Base-by-base conservation (phyloP, 805 yeast species). In the Pichia cephalocereana region DNA sequence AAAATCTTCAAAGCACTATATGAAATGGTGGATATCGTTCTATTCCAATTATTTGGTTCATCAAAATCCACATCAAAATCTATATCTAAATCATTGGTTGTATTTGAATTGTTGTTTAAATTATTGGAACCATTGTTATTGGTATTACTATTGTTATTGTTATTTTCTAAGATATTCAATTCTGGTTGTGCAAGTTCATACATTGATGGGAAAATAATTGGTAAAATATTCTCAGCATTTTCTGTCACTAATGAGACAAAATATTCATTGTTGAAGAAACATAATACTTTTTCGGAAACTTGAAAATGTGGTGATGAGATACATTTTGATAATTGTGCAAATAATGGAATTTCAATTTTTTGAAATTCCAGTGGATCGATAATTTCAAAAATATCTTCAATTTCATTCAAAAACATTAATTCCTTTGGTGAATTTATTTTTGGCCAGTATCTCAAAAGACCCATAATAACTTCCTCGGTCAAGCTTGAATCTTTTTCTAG, bases 391-490 rank as follows among this genome's bases (percentile, higher is more conserved):
- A 93, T 90, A 64, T 93, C 99, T 66, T 93, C 99, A 54, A 93
- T 79, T 70, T 93, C 99, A 66, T 91, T 88, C 61, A 93, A 71
- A 60, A 90, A 93, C 95, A 93, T 83, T 27, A 93, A 86, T 68
- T 93, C 99, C 62, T 93, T 93, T 14, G 97, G 93, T 27, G 95
- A 82, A 61, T 88, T 88, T 44, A 86, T 82, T 66, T 93, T 93
- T 47, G 99, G 99, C 99, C 99, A 93, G 70, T 82, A 93, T 60
- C 95, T 76, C 57, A 93, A 70, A 51, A 93, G 70, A 4, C 97
- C 96, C 87, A 87, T 82, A 28, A 93, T 79, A n/a, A 93, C 98
- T 64, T 90, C 98, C 65, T 90, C 97, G 2, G 98, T 91, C 57
- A 93, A 72, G 14, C 76, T 55, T 3, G 96, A 95, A 63, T 93